Base-by-base conservation (phyloP, 306 rosid genomes). In the Parietaria judaica region DNA sequence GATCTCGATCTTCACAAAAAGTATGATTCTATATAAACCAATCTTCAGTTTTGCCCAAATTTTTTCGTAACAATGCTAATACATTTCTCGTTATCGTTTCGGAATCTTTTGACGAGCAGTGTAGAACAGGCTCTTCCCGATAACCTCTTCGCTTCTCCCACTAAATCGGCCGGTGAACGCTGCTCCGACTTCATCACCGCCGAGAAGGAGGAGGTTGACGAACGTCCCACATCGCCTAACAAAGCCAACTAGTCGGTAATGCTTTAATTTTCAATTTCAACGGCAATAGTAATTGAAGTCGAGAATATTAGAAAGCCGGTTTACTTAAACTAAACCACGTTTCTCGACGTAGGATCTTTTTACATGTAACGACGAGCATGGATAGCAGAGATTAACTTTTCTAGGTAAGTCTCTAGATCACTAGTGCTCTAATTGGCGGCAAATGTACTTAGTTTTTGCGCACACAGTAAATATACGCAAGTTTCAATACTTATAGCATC, bases 71-170 rank as follows among this genome's bases (percentile, higher is more conserved):
- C 23, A 37, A 51, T 35, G 45, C 49, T 56, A 6, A n/a, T 4
- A 35, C 53, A 3, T 70, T 11, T 47, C 14, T 15, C 37, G 6
- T 44, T 55, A 23, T 0, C 9, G 14, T 67, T n/a, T 69, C 63
- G 36, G 50, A 11, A 48, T 55, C 56, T 56, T 65, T 67, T 58
- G 10, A 6, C 61, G 73, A 75, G 70, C 78, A 92, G 86, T 74
- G 67, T 77, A 63, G 98, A 80, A 69, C 82, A 84, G 74, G 84
- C 65, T 65, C 98, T 92, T 78, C 96, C 95, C 4, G 96, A 88
- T 51, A 88, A 76, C 70, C 86, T 84, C 63, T 88, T 83, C 55
- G 85, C 96, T 64, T 88, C 92, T 45, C 95, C 96, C 53, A 79
- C 80, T 64, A 88, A 84, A 63, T 84, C 84, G n/a, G 73, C 84